These are phyloP conservation scores for Yamadazyma kitorensis DNA, from an alignment of 805 yeast species.

Conservation along the genomic window DNA sequence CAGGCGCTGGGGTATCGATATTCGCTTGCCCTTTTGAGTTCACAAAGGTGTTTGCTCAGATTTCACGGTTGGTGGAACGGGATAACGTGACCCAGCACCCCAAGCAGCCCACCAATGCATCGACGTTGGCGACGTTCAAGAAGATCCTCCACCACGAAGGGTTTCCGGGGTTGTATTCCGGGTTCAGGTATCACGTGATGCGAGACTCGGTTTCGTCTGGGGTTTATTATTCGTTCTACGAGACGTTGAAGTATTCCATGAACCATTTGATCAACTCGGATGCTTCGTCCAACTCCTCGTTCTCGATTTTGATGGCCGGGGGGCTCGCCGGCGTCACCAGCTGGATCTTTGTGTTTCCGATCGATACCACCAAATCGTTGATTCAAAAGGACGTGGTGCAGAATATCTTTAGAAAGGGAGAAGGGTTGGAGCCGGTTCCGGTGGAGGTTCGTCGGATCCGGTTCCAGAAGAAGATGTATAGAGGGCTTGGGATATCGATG, in stretches of 20 bases:
- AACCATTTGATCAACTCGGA: constrained; percentile 24
- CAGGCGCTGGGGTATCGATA: constrained; percentile 62
- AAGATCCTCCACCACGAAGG: constrained; percentile 63
- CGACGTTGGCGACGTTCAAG: constrained; percentile 42
- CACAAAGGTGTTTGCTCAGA: constrained; percentile 77
- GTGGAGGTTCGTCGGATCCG: constrained; percentile 24
- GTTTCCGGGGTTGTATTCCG: constrained; percentile 63
- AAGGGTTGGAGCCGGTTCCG: constrained; percentile 45
- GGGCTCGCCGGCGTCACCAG: constrained; percentile 73
- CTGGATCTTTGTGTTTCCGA: constrained; percentile 75
- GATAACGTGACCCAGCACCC: constrained; percentile 8
- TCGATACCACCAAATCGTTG: constrained; percentile 77
- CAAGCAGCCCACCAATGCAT: constrained; percentile 10
- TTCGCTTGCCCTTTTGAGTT: constrained; percentile 85
- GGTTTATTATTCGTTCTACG: constrained; percentile 72
- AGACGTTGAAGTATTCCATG: constrained; percentile 59
- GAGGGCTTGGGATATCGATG: constrained; percentile 76
- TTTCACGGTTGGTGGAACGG: constrained; percentile 47
- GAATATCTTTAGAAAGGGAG: constrained; percentile 53
- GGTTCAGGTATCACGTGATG: constrained; percentile 61
- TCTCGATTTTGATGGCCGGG: constrained; percentile 55
- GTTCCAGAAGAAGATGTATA: constrained; percentile 52
- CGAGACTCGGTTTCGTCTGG: constrained; percentile 75
- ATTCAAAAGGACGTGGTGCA: constrained; percentile 72
- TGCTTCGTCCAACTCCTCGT: constrained; percentile 26